phyloP scores from a whole-genome alignment of 1,284 basidiomycete genomes.

The Takashimella tepidaria region DNA sequence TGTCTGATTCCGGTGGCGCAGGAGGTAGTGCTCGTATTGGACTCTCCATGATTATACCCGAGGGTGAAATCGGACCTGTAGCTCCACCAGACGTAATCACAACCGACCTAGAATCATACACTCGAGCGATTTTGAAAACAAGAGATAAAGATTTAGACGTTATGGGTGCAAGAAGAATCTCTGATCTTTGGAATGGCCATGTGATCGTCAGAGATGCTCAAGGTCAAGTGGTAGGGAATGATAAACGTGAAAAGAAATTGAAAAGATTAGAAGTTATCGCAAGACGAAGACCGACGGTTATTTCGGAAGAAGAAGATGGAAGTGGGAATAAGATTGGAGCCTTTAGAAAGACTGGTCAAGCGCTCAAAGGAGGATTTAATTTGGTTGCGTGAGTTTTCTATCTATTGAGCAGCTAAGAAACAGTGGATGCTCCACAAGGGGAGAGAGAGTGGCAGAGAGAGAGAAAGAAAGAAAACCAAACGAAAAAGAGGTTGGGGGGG shows the following conservation, averaged over 20 bases:
- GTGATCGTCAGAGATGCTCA: neutral
- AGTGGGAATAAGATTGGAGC: conserved; percentile 19
- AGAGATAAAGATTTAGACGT: conserved; percentile 41
- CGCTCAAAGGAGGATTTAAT: conserved; percentile 32
- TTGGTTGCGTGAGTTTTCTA: conserved; percentile 35
- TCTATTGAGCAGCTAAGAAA: neutral
- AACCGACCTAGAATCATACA: conserved; percentile 38
- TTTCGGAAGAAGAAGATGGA: conserved; percentile 17
- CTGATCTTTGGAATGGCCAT: conserved; percentile 37
- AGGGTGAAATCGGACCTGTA: conserved; percentile 23
- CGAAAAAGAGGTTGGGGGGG: neutral
- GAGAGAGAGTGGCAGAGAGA: no score
- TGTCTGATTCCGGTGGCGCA: neutral
- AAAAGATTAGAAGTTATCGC: neutral
- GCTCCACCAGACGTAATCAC: conserved; percentile 40
- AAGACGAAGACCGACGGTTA: conserved; percentile 3
- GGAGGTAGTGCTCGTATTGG: conserved; percentile 21
- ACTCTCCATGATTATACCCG: conserved; percentile 32
- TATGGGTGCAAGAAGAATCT: conserved; percentile 39
- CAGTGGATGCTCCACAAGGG: neutral
- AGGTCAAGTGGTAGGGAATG: neutral
- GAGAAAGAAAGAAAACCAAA: neutral
- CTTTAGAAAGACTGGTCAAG: conserved; percentile 34
- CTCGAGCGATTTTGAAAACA: conserved; percentile 34
- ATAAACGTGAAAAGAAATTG: neutral